Percentiles rank a stretch among this genome's conserved stretches.
Evolutionary conservation across 257 asterid species (phyloP).

Genomic region (Solanum bulbocastanum): DNA sequence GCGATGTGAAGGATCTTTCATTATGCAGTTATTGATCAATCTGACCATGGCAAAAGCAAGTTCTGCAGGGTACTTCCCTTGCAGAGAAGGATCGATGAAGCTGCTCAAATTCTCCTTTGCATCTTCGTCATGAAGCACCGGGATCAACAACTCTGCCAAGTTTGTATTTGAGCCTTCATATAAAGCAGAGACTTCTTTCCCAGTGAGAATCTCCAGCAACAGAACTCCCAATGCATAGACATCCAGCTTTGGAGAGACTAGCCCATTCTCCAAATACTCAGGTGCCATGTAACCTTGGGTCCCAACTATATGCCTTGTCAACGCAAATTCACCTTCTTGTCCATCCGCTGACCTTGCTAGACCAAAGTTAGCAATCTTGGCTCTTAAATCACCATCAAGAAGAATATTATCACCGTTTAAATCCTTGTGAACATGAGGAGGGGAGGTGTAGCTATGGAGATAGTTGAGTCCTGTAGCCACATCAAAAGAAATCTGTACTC

Average conservation of each 20-base stretch:
- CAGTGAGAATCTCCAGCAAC: constrained; percentile 70
- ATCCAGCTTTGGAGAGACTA: constrained; percentile 71
- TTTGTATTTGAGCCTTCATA: constrained; percentile 14
- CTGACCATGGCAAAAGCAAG: constrained; percentile 32
- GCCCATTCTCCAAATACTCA: constrained; percentile 82
- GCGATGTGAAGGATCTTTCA: constrained; percentile 54
- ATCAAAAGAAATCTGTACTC: constrained; percentile 65
- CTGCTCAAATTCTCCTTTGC: constrained; percentile 24
- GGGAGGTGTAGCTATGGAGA: constrained; percentile 71
- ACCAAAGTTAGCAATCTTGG: constrained; percentile 60
- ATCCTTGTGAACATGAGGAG: constrained; percentile 78
- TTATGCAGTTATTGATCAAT: constrained; percentile 46
- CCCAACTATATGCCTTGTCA: constrained; percentile 90
- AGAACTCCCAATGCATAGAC: constrained; percentile 83
- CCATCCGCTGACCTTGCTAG: constrained; percentile 68
- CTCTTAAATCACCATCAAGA: constrained; percentile 55
- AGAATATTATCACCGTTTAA: constrained; percentile 58
- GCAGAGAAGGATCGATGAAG: constrained; percentile 49
- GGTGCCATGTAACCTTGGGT: constrained; percentile 98
- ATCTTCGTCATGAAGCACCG: constrained; percentile 25
- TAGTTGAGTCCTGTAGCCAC: constrained; percentile 75
- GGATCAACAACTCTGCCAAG: constrained; percentile 25
- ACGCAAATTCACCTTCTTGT: constrained; percentile 51
- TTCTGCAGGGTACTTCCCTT: constrained; percentile 46
- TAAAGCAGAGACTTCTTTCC: constrained; percentile 41